A percentile compares a stretch with the other conserved stretches of the same genome.
These are phyloP conservation scores for Linum trigynum DNA, from an alignment of 345 rosid genomes.

Conservation along the genomic window DNA sequence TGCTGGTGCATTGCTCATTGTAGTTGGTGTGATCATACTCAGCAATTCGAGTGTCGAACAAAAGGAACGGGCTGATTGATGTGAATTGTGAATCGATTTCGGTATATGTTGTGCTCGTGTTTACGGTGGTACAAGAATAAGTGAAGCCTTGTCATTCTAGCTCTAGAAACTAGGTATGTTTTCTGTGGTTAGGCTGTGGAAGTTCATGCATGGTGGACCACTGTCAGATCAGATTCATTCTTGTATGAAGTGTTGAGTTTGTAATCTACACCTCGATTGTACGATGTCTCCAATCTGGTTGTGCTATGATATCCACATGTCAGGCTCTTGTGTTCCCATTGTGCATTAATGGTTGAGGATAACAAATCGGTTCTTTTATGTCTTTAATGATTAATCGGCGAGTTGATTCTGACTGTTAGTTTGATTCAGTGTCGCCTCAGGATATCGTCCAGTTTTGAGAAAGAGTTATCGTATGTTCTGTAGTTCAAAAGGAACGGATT, in stretches of 20 bases:
- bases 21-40: slow-evolving; percentile 58
- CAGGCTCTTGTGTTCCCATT: no score
- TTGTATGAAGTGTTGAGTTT: no score
- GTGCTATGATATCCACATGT: no score
- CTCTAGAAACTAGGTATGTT: no score
- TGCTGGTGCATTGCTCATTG: slow-evolving; percentile 67
- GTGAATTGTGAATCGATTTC: neutral
- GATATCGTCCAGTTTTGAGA: neutral
- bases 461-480: neutral
- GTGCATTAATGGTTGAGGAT: neutral
- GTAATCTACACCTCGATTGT: no score
- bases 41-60: slow-evolving; percentile 64
- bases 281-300: no score
- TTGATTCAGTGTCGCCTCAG: neutral
- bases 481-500: neutral
- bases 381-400: neutral
- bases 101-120: no score
- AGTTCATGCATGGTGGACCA: no score
- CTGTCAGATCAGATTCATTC: no score
- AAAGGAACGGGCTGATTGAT: slow-evolving; percentile 40
- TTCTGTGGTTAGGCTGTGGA: no score
- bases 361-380: neutral
- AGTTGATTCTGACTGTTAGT: neutral
- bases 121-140: no score
- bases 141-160: no score